phyloP scores from a whole-genome alignment of 225 moss, liverwort and hornwort genomes.

The Sphagnum contortum region DNA sequence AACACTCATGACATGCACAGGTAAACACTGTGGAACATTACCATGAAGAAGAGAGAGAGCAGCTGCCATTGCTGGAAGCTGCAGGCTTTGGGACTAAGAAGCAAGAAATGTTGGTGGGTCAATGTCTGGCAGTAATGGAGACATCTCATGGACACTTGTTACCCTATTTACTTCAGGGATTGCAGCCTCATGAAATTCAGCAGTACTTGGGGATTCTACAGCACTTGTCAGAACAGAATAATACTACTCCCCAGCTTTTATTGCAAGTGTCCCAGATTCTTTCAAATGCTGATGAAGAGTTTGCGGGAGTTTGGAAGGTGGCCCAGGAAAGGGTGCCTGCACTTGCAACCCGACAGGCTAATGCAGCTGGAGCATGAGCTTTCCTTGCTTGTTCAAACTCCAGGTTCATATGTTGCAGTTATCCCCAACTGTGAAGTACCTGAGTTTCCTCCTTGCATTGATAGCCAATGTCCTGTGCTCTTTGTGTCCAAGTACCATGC shows the following conservation, averaged over 20 bases:
- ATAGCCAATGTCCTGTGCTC: too few relatives aligned
- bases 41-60: conserved; percentile 54
- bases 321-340: conserved; percentile 44
- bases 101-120: conserved; percentile 40
- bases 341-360: conserved; percentile 32
- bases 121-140: conserved; percentile 53
- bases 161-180: conserved; percentile 42
- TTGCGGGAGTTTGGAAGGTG: conserved; percentile 49
- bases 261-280: conserved; percentile 39
- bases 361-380: conserved; percentile 29
- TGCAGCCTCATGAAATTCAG: conserved; percentile 39
- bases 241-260: conserved; percentile 19
- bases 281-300: conserved; percentile 48
- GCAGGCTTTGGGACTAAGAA: conserved; percentile 47
- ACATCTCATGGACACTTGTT: conserved; percentile 43
- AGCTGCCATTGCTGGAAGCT: conserved; percentile 49
- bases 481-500: too few relatives aligned
- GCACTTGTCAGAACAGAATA: conserved; percentile 39
- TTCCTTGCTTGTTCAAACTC: not conserved
- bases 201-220: conserved; percentile 49
- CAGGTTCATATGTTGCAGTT: too few relatives aligned
- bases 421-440: too few relatives aligned
- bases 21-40: conserved; percentile 53
- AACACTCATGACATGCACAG: conserved; percentile 8
- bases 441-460: too few relatives aligned